Percentiles rank a stretch among this genome's conserved stretches.
Evolutionary conservation across 1,139 yeast species (phyloP).

Genomic region (Keqinozyma sinolaborantium): DNA sequence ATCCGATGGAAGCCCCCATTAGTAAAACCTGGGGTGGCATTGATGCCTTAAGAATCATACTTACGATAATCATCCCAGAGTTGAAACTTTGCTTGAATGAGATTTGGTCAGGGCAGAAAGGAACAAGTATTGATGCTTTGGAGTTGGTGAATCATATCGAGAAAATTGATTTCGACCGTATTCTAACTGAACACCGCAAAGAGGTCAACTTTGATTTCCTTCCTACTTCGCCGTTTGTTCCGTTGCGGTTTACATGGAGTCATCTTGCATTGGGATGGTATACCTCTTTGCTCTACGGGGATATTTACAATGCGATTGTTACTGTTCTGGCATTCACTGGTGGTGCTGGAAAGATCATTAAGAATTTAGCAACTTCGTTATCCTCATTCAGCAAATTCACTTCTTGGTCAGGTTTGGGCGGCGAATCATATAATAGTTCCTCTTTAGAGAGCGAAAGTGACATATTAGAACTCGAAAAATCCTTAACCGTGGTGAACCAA

Average conservation of each 20-base stretch:
- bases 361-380: conserved; percentile 37
- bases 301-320: conserved; percentile 49
- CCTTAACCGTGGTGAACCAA: conserved; percentile 34
- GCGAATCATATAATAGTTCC: background rate
- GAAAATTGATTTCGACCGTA: conserved; percentile 20
- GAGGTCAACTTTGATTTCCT: conserved; percentile 31
- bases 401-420: conserved; percentile 29
- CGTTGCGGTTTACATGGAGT: conserved; percentile 59
- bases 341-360: conserved; percentile 25
- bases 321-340: conserved; percentile 18
- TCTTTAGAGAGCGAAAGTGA: conserved; percentile 14
- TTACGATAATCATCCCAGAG: conserved; percentile 40
- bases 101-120: conserved; percentile 25
- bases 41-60: conserved; percentile 43
- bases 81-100: conserved; percentile 33
- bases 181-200: conserved; percentile 16
- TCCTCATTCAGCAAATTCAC: conserved; percentile 44
- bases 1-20: conserved; percentile 48
- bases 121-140: conserved; percentile 23
- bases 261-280: conserved; percentile 74
- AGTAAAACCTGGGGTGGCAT: conserved; percentile 60
- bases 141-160: conserved; percentile 41
- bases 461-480: conserved; percentile 19
- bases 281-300: conserved; percentile 62
- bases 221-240: conserved; percentile 41